Evolutionary conservation across 2,329 filamentous ascomycete species (phyloP), one percentile per base, ranked within the genome.

Genomic region (Nemania diffusa): DNA sequence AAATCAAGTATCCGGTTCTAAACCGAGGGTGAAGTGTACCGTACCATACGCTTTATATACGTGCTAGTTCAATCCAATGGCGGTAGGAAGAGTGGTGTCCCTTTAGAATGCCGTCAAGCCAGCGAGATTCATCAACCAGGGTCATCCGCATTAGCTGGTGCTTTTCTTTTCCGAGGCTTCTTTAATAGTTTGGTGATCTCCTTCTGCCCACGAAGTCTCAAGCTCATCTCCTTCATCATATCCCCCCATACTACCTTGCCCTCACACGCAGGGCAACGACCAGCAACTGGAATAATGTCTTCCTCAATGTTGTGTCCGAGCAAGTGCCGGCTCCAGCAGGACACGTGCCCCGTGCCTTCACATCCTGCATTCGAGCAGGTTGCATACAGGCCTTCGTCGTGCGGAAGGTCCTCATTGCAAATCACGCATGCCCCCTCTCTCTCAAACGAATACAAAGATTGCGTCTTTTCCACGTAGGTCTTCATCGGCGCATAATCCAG

Each of bases 181-280:
- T 88, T 92, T 72, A 93, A 83, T 27, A 97, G 74, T 71, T 88
- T 88, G 46, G 89, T 86, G 0, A 94, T 81, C 71, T 94, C 91
- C 64, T 91, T 91, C 62, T 85, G 79, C 0, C 91, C 94, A 26
- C 92, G 86, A 40, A 88, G 82, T 34, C 95, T 86, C 56, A 97
- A 80, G 57, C 87, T 96, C 72, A 97, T 79, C 76, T 97, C 94
- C 76, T 90, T 94, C 81, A 97, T 91, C 80, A 97, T 87, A 55
- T 91, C 87, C 0, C 84, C 83, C 95, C 95, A 98, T 57, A 83
- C 78, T 1, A 94, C 80, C 4, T 82, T 78, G 0, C 83, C 82
- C 0, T 84, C 79, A 75, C 95, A 98, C 22, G 81, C 81, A 0
- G 93, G 93, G 79, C 95, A 98, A 1, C 74, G 78, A 2, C 93